phyloP scores from a whole-genome alignment of 371 early-diverging fungal species.

The Mortierella sp. region DNA sequence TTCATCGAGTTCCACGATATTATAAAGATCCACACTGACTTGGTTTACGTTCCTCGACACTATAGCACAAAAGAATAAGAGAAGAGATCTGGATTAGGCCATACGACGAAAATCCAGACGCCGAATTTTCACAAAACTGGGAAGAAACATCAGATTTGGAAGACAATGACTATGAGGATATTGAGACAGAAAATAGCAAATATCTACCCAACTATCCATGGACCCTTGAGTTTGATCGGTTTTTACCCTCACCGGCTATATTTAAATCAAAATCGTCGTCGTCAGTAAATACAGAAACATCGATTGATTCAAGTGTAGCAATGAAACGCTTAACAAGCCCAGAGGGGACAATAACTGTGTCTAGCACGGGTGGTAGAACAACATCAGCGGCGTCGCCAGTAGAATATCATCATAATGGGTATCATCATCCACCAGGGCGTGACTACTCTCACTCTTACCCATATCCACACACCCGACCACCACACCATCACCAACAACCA shows the following conservation, averaged over 20 bases:
- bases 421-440: neutral
- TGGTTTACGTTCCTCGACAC: neutral
- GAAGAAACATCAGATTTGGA: conserved; percentile 70
- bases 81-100: conserved; percentile 84
- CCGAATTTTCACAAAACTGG: conserved; percentile 76
- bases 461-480: conserved; percentile 1
- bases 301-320: conserved; percentile 2
- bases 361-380: neutral
- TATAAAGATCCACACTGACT: neutral
- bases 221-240: conserved; percentile 52
- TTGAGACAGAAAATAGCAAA: conserved; percentile 70
- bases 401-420: conserved; percentile 8
- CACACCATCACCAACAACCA: conserved; percentile 3
- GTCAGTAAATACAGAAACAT: neutral
- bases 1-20: neutral
- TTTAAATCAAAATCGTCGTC: conserved; percentile 25
- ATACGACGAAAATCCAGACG: conserved; percentile 66
- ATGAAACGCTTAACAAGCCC: conserved; percentile 35
- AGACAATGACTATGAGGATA: conserved; percentile 72
- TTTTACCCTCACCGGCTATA: conserved; percentile 42
- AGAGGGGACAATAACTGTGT: conserved; percentile 32
- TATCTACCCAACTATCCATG: conserved; percentile 68
- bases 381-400: neutral
- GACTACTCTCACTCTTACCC: conserved; percentile 12
- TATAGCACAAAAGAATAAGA: conserved; percentile 75